phyloP scores from a whole-genome alignment of 169 alveolate species.

The Theileria luwenshuni region DNA sequence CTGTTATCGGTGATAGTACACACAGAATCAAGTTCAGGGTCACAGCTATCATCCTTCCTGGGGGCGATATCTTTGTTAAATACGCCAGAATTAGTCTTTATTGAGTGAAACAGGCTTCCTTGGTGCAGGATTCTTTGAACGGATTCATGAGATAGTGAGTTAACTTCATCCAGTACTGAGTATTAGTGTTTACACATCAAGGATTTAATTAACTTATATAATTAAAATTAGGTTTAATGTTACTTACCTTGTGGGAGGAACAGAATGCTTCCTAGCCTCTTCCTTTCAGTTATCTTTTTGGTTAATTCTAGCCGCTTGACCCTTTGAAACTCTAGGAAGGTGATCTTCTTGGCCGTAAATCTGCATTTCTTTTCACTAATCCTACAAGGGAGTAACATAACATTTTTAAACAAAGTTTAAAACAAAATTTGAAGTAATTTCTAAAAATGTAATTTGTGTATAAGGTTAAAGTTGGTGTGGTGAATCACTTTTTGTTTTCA shows the following conservation, averaged over 20 bases:
- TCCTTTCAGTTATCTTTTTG: constrained; percentile 42
- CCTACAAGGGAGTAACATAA: constrained; percentile 43
- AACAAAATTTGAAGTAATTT: not conserved
- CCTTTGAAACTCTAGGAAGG: constrained; percentile 57
- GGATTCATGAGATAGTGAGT: constrained; percentile 42
- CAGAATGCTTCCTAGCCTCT: constrained; percentile 42
- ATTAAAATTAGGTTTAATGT: not conserved
- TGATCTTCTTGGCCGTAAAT: constrained; percentile 57
- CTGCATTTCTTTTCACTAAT: constrained; percentile 38
- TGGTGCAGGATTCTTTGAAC: constrained; percentile 62
- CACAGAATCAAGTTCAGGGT: not conserved
- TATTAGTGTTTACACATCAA: not conserved
- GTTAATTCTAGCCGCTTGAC: constrained; percentile 36
- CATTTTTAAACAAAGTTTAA: constrained; percentile 3
- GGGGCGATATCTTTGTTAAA: not conserved
- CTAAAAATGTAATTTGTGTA: not conserved
- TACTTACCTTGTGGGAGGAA: constrained; percentile 59
- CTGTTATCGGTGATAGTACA: not conserved
- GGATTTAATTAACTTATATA: not conserved
- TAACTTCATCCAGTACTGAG: constrained; percentile 56
- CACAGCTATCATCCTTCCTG: not conserved
- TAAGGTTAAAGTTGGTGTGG: constrained; percentile 4
- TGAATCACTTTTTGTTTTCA: not conserved
- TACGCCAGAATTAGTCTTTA: constrained; percentile 12
- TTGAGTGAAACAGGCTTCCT: constrained; percentile 61